Percentiles rank a stretch among this genome's conserved stretches.
phyloP scores from a whole-genome alignment of 768 basidiomycete species.

The Pleurotus djamor region DNA sequence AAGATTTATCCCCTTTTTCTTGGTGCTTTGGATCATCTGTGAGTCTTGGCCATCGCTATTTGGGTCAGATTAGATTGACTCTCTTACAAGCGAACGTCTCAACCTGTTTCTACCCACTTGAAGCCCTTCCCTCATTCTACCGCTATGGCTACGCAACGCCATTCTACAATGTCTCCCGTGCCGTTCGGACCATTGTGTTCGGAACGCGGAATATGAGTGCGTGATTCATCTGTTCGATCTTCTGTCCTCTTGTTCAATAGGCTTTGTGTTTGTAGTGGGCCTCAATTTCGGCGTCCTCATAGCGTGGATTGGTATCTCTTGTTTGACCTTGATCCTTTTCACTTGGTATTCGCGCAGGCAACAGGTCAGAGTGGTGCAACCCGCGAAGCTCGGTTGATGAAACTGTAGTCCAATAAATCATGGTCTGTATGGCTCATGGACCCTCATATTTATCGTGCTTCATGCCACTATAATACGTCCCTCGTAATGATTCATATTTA shows the following conservation, averaged over 20 bases:
- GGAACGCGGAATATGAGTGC: constrained; percentile 57
- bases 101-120: constrained; percentile 55
- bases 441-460: too few relatives aligned
- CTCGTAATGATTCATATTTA: too few relatives aligned
- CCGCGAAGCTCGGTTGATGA: too few relatives aligned
- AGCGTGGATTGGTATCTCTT: constrained; percentile 54
- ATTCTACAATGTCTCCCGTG: constrained; percentile 68
- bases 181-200: constrained; percentile 62
- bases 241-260: not conserved
- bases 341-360: constrained; percentile 34
- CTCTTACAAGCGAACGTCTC: constrained; percentile 42
- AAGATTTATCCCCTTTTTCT: constrained; percentile 56
- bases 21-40: constrained; percentile 60
- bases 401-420: too few relatives aligned
- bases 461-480: too few relatives aligned
- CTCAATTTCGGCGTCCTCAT: constrained; percentile 60
- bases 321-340: constrained; percentile 47
- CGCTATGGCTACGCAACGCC: constrained; percentile 70
- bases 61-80: not conserved
- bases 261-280: constrained; percentile 39
- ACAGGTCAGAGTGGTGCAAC: not conserved
- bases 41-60: not conserved
- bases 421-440: too few relatives aligned
- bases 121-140: constrained; percentile 54
- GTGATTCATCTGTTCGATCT: constrained; percentile 16